Base-by-base conservation (phyloP, 2,329 filamentous ascomycete species). In the Magnaporthiopsis poae region DNA sequence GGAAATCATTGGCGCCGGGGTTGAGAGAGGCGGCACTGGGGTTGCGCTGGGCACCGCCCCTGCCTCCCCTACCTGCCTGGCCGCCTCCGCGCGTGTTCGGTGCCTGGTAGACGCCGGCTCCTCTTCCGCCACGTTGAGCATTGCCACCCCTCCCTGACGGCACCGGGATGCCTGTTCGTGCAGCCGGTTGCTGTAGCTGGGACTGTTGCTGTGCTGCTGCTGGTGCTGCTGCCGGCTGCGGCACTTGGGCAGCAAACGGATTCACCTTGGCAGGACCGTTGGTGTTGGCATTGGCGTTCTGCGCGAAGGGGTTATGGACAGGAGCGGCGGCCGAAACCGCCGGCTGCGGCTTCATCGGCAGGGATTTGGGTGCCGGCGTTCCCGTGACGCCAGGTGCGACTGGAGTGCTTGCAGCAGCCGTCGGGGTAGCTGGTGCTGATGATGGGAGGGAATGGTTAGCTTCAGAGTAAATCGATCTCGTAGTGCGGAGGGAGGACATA, bases 1-100 rank as follows among this genome's bases (percentile, higher is more conserved):
- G 83, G 69, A 84, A 81, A 68, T 83, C 67, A 15, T 83, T 82
- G 18, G 80, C 83, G 13, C 77, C 75, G 2, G 80, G 79, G 71
- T 82, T 85, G 56, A 86, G 71, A n/a, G 75, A 74, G 29, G 80
- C 76, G 8, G 75, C 74, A 36, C 79, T 77, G 11, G 75, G 76
- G 66, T 79, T 79, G 63, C 79, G 80, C 62, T 77, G 69, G 11
- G 74, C 74, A 12, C 66, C 66, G 15, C 70, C 71, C 9, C 70
- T 68, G 2, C 70, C 68, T 35, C 72, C 69, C 15, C 70, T 67
- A 18, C 71, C 70, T 1, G 68, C 65, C 27, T 69, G 69, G 11
- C 71, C 71, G 1, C 69, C 67, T n/a, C 71, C 69, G 13, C 73
- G 70, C 13, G 72, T 71, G 4, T 72, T 70, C 2, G 71, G 72